phyloP scores from a whole-genome alignment of 208 protist species.

The Trypanosomatidae sp. region DNA sequence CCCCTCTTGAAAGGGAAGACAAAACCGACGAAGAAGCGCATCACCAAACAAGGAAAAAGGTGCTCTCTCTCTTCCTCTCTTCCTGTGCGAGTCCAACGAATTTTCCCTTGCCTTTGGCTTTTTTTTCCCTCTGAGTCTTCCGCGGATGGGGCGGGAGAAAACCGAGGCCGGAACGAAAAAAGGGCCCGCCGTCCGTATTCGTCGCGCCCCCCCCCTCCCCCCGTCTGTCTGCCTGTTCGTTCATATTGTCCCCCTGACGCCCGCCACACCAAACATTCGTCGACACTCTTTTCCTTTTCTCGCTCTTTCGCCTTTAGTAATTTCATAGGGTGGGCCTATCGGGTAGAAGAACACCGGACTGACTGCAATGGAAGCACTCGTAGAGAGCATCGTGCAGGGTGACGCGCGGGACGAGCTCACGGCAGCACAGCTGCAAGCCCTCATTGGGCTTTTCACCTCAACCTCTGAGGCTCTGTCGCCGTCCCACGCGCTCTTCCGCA shows the following conservation, averaged over 20 bases:
- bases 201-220: not conserved
- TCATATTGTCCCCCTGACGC: not conserved
- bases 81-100: not conserved
- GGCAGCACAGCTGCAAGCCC: conserved; percentile 22
- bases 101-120: not conserved
- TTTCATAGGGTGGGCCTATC: not conserved
- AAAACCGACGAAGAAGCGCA: not conserved
- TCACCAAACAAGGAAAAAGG: not conserved
- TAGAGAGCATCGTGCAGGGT: conserved; percentile 27
- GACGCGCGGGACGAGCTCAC: conserved; percentile 14
- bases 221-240: not conserved
- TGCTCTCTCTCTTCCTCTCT: not conserved
- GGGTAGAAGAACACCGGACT: no score
- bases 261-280: not conserved
- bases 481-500: conserved; percentile 16
- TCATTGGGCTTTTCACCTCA: conserved; percentile 15
- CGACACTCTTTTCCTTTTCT: not conserved
- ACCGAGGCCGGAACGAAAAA: not conserved
- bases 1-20: not conserved
- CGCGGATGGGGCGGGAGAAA: not conserved
- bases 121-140: not conserved
- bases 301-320: not conserved
- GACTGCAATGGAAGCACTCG: conserved; percentile 12
- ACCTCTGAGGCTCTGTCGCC: conserved; percentile 4
- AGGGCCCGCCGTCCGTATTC: not conserved